phyloP scores from a whole-genome alignment of 768 basidiomycete species.

The Neoboletus brunneissimus region DNA sequence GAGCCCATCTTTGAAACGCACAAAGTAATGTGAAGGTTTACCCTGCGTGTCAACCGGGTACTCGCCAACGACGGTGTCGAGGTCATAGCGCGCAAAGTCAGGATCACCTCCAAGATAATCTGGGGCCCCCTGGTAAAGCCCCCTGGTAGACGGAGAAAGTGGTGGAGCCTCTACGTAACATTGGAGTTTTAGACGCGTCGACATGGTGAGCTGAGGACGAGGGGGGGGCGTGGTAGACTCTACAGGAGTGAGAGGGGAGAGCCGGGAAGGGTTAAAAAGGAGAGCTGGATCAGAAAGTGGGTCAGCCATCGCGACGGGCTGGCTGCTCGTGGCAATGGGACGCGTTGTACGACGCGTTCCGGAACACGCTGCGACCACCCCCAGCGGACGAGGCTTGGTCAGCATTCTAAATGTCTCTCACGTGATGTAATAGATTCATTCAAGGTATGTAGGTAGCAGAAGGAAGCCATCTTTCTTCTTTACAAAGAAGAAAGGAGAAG shows the following conservation, averaged over 20 bases:
- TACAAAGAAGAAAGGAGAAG: too few relatives aligned
- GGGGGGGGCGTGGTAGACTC: slow-evolving; percentile 6
- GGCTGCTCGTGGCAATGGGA: not conserved
- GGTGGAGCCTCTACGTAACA: slow-evolving; percentile 38
- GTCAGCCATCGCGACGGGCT: slow-evolving; percentile 15
- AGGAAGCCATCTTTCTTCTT: too few relatives aligned
- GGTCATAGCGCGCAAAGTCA: slow-evolving; percentile 29
- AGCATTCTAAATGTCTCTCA: slow-evolving; percentile 4
- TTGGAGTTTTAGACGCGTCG: slow-evolving; percentile 8
- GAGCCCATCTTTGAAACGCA: slow-evolving; percentile 54
- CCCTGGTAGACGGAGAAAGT: slow-evolving; percentile 38
- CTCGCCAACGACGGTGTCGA: slow-evolving; percentile 60
- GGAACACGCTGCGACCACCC: not conserved
- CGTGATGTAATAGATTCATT: slow-evolving; percentile 2
- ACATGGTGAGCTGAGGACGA: not conserved
- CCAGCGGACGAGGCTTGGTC: slow-evolving; percentile 10
- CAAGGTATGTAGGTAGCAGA: too few relatives aligned
- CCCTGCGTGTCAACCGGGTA: slow-evolving; percentile 32
- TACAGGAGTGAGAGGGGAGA: slow-evolving; percentile 18
- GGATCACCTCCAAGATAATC: slow-evolving; percentile 35
- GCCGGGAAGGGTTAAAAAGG: slow-evolving; percentile 14
- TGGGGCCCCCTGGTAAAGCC: slow-evolving; percentile 39
- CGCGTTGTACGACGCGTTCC: slow-evolving; percentile 16
- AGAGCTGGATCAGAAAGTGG: slow-evolving; percentile 11
- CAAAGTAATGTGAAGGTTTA: slow-evolving; percentile 55